Percentiles rank a stretch among this genome's conserved stretches.
phyloP scores from a whole-genome alignment of 805 yeast genomes.

The Starmerella gropengiesseri region DNA sequence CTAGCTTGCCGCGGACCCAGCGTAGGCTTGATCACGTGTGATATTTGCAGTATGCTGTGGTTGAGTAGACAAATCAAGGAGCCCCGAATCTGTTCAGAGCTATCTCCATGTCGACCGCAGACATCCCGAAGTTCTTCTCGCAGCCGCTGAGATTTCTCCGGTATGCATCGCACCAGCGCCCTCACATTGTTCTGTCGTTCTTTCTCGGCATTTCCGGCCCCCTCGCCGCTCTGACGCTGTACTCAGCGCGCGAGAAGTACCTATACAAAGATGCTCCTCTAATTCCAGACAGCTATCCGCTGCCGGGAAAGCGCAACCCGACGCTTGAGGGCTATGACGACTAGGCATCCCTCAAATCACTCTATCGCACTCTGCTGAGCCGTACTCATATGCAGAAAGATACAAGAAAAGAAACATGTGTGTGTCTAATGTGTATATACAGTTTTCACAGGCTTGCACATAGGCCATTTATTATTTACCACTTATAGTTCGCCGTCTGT shows the following conservation, averaged over 20 bases:
- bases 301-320: constrained; percentile 23
- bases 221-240: constrained; percentile 43
- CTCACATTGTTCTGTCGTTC: constrained; percentile 58
- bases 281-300: constrained; percentile 43
- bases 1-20: no score
- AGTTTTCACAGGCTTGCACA: neutral
- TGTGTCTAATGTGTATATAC: neutral
- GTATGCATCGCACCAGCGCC: constrained; percentile 64
- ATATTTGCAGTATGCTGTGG: neutral
- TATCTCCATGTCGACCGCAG: constrained; percentile 15
- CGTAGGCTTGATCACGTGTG: neutral
- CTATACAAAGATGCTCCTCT: constrained; percentile 55
- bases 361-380: neutral
- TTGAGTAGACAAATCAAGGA: constrained; percentile 2
- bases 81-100: neutral
- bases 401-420: no score
- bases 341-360: constrained; percentile 9
- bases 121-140: constrained; percentile 28
- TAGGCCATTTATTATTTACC: constrained; percentile 23
- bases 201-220: constrained; percentile 61
- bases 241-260: constrained; percentile 62
- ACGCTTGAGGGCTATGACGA: constrained; percentile 31
- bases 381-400: no score
- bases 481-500: constrained; percentile 29
- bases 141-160: constrained; percentile 36